Base-by-base conservation (phyloP, 352 stramenopile species). In the Phytopythium oedochilum region DNA sequence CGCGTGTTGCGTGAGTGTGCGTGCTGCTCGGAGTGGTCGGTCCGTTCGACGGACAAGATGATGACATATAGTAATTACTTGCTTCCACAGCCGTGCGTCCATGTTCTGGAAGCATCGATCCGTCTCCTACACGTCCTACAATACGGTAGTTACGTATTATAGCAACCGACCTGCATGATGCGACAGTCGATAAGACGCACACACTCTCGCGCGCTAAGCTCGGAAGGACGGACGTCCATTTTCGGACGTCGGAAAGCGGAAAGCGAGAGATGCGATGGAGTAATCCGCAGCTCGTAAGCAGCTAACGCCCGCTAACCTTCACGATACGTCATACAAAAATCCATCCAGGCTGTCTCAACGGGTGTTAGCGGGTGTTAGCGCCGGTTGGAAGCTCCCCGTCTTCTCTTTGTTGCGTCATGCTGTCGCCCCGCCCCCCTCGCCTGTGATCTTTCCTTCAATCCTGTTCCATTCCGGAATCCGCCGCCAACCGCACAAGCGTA, bases 241-340 rank as follows among this genome's bases (percentile, higher is more conserved):
- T n/a, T n/a, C n/a, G n/a, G n/a, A n/a, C n/a, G n/a, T n/a, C n/a
- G n/a, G n/a, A n/a, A n/a, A n/a, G n/a, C n/a, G n/a, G n/a, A n/a
- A n/a, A n/a, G n/a, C n/a, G n/a, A n/a, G n/a, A n/a, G 44, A 51
- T 51, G 44, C 15, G 22, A 14, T 11, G 44, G 44, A 17, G 44
- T 35, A 51, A 51, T 51, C 23, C 11, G 18, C 9, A 10, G 3
- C 15, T 9, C n/a, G 44, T 51, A 51, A 51, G 20, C 44, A n/a
- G 10, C 43, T 26, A 38, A 51, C 44, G n/a, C 44, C 44, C 44
- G 26, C 26, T 22, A 51, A 51, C 44, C 44, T 51, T 15, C 44
- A 31, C 1, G 1, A n/a, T n/a, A n/a, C n/a, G n/a, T n/a, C n/a
- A n/a, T 25, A 44, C 26, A 0, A 38, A 36, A 38, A 20, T 35